Evolutionary conservation across 169 alveolate species (phyloP), one percentile per base, ranked within the genome.

Genomic region (Condylostoma magnum): DNA sequence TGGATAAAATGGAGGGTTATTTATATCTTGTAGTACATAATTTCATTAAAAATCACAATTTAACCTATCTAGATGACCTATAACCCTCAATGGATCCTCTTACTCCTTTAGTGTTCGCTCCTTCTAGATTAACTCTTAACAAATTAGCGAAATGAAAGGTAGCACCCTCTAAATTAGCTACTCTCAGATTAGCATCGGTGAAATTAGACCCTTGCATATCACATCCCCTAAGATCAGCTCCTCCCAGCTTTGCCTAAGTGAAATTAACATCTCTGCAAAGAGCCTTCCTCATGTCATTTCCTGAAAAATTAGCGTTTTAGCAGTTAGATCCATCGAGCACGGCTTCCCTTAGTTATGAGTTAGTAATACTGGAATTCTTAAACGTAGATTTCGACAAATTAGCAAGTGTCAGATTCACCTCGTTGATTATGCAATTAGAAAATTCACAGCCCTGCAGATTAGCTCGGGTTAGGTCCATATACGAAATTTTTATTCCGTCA

Each of bases 381-480:
- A 82, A 82, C 18, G 57, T 53, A 34, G 85, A 82, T 25, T 44
- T 47, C 2, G 44, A 10, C 47, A 82, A 44, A 18, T 60, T 69
- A 18, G 85, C 74, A 25, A 18, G 10, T 36, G 46, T 28, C 47
- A 82, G 77, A 43, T 47, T 76, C 1, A 69, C 65, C 48, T 82
- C 89, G 2, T 30, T 15, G 28, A 73, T 74, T 33, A 51, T 44
- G 20, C 69, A 37, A 18, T 75, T 51, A 10, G 71, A 8, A 30
- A 82, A 77, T 37, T 82, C 85, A 54, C 85, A 77, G 1, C 83
- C 83, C 28, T 54, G 12, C 37, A 82, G 15, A 41, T 76, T 72
- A 4, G 69, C n/a, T 25, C 54, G 52, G n/a, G 75, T 51, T 6
- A 82, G 54, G 51, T 77, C 76, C 12, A 82, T 22, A 50, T 52